Evolutionary conservation across 805 yeast genomes (phyloP).

Genomic region (Spathaspora arborariae): DNA sequence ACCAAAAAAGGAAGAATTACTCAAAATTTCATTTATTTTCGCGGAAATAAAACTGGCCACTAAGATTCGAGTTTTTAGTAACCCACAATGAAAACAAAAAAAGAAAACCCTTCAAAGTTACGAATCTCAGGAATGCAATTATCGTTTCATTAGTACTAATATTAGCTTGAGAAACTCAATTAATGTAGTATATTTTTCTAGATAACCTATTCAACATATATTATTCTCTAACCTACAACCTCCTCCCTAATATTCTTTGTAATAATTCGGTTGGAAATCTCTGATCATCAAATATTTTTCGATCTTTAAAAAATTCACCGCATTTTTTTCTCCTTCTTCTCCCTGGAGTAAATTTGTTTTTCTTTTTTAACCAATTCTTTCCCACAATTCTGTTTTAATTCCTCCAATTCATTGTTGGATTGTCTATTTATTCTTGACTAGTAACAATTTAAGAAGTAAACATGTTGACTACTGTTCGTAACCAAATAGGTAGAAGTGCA

Average conservation of each 20-base stretch:
- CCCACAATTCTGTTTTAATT: neutral
- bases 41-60: neutral
- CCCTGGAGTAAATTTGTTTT: neutral
- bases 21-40: neutral
- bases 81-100: too few species aligned
- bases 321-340: neutral
- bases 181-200: too few species aligned
- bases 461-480: conserved; percentile 1
- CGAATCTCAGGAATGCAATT: too few species aligned
- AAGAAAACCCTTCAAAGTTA: neutral
- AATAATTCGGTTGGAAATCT: neutral
- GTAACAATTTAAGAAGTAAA: neutral
- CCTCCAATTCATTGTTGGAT: neutral
- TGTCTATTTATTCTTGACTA: neutral
- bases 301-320: neutral
- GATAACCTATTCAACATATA: too few species aligned
- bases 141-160: too few species aligned
- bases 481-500: neutral
- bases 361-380: neutral
- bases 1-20: too few species aligned
- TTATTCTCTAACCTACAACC: too few species aligned
- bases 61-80: neutral
- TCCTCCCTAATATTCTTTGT: neutral
- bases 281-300: neutral
- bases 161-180: too few species aligned